Conservation (phyloP, 768 basidiomycete species). For the Suillus plorans region DNA sequence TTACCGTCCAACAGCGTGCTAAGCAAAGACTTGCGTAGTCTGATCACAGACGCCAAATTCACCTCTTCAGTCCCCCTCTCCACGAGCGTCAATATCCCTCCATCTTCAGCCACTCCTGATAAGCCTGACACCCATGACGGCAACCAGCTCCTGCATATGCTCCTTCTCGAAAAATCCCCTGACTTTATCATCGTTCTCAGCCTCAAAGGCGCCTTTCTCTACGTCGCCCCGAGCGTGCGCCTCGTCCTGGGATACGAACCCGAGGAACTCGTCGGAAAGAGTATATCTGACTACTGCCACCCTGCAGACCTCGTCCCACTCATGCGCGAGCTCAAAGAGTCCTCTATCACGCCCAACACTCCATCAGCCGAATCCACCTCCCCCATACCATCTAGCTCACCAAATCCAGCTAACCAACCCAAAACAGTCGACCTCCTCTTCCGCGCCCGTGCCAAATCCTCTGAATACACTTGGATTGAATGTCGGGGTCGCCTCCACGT, state of each 20-base stretch:
- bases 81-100: constrained; percentile 35
- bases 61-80: constrained; percentile 47
- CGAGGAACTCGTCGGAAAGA: constrained; percentile 76
- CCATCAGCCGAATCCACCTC: constrained; percentile 1
- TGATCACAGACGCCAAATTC: constrained; percentile 50
- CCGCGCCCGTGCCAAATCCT: constrained; percentile 66
- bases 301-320: constrained; percentile 88
- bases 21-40: constrained; percentile 51
- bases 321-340: constrained; percentile 88
- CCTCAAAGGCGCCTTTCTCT: constrained; percentile 90
- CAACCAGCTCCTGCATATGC: constrained; percentile 51
- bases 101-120: constrained; percentile 21
- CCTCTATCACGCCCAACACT: constrained; percentile 30
- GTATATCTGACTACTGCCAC: constrained; percentile 81
- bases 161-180: constrained; percentile 60
- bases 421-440: constrained; percentile 82
- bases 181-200: constrained; percentile 92
- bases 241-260: constrained; percentile 85
- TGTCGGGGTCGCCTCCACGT: constrained; percentile 85
- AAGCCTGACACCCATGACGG: constrained; percentile 30
- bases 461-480: constrained; percentile 83
- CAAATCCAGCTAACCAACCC: constrained; percentile 28
- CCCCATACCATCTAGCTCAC: constrained; percentile 2
- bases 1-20: constrained; percentile 27
- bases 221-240: constrained; percentile 81